These are phyloP conservation scores for Podila minutissima DNA, from an alignment of 192 early-diverging fungal species.

Conservation along the genomic window DNA sequence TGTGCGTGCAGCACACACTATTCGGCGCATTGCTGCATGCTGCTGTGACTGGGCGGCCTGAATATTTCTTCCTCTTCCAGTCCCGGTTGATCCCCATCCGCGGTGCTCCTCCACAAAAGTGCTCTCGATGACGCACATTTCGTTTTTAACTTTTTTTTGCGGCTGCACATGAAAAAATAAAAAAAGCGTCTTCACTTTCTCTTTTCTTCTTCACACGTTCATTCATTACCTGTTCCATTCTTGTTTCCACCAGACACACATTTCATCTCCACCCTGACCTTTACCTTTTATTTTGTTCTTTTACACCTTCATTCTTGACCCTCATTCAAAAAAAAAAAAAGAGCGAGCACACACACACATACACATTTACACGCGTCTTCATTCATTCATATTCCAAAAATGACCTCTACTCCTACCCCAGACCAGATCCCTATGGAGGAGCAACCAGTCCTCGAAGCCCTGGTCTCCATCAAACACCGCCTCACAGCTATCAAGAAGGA, in stretches of 20 bases:
- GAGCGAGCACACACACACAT: neutral
- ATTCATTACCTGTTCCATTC: neutral
- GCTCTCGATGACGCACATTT: no score
- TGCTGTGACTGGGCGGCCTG: no score
- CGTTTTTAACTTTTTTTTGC: no score
- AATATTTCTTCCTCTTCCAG: no score
- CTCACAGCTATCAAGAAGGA: slow-evolving; percentile 81
- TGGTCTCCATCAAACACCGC: slow-evolving; percentile 75
- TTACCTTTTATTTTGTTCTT: no score
- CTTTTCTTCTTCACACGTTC: neutral
- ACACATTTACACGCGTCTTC: neutral
- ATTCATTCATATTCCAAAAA: slow-evolving; percentile 2
- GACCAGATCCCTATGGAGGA: slow-evolving; percentile 59
- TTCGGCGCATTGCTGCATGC: no score
- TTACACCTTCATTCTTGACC: no score
- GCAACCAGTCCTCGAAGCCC: slow-evolving; percentile 70
- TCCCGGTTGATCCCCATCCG: no score
- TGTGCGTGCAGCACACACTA: no score
- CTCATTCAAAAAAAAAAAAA: neutral
- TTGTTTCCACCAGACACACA: neutral
- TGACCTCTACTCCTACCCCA: slow-evolving; percentile 47
- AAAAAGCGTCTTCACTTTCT: no score
- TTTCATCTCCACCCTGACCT: neutral
- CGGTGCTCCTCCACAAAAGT: no score
- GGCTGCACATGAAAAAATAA: neutral